Base-by-base conservation (phyloP, 345 rosid genomes). In the Adansonia digitata region DNA sequence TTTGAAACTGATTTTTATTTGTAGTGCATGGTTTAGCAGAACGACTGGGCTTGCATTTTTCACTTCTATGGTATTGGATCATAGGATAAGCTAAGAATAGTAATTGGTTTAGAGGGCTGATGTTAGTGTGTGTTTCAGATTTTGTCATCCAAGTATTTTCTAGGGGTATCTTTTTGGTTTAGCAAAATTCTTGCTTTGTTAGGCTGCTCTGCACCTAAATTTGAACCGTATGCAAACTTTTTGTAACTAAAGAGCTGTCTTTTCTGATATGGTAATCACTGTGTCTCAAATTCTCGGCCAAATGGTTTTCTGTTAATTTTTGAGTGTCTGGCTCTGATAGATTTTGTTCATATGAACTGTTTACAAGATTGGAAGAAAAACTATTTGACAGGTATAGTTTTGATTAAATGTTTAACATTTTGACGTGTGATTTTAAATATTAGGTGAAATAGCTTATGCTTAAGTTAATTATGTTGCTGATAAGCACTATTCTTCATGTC, bases 1-100 rank as follows among this genome's bases (percentile, higher is more conserved):
- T 37, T 43, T 67, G 31, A 72, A 69, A 40, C 60, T 73, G 43
- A 18, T 22, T 62, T 67, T 77, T 10, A 27, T 71, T 68, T 69
- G 26, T 2, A 39, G 67, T 26, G 53, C 75, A 26, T 65, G 12
- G 11, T 49, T 52, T 39, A 17, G 55, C 71, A 42, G 29, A 43
- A 57, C 15, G 18, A n/a, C n/a, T 24, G 9, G 56, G 42, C 10
- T 61, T 46, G 57, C 45, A 27, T 76, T 45, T 29, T 2, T 29
- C 14, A 11, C n/a, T 52, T n/a, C 24, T 35, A 35, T 34, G 15
- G 15, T 35, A 20, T 45, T 40, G 51, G 51, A 68, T 68, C 46
- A 12, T 53, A 22, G 55, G 14, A 52, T 51, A 69, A 76, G 55
- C 34, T 20, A 34, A 22, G 26, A 49, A 37, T 20, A 20, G 34